A percentile compares a stretch with the other conserved stretches of the same genome.
These are phyloP conservation scores for Brassica rapa DNA, from an alignment of 345 rosid genomes.

Conservation along the genomic window DNA sequence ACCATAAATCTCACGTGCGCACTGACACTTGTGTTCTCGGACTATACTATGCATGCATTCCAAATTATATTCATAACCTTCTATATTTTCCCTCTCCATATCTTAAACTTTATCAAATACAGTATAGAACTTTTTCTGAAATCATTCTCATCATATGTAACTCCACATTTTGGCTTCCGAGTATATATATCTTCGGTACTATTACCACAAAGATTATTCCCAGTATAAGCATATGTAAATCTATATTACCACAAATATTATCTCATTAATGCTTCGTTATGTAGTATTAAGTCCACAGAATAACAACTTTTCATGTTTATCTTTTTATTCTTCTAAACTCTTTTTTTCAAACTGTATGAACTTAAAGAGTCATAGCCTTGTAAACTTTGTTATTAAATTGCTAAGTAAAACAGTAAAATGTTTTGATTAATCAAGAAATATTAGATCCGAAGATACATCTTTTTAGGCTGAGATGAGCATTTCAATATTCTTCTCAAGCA, in stretches of 20 bases:
- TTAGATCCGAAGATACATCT: background rate
- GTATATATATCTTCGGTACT: background rate
- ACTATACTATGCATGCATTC: background rate
- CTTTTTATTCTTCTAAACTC: background rate
- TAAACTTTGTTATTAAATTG: background rate
- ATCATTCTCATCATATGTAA: background rate
- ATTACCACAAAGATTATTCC: too few relatives aligned
- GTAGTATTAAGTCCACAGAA: background rate
- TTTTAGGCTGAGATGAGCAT: background rate
- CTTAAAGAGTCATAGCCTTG: background rate
- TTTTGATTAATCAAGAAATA: background rate
- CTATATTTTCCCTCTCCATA: background rate
- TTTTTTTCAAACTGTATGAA: background rate
- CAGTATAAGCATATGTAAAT: too few relatives aligned
- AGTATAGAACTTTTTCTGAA: background rate
- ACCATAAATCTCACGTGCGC: background rate
- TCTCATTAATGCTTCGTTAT: too few relatives aligned
- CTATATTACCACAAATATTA: too few relatives aligned
- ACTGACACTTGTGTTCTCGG: background rate
- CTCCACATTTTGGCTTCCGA: background rate
- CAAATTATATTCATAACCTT: background rate
- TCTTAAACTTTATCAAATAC: background rate
- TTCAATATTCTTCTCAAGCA: background rate
- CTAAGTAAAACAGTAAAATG: background rate
- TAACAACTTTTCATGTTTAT: background rate